phyloP scores from a whole-genome alignment of 2,329 filamentous ascomycete species.

The Sporothrix globosa region DNA sequence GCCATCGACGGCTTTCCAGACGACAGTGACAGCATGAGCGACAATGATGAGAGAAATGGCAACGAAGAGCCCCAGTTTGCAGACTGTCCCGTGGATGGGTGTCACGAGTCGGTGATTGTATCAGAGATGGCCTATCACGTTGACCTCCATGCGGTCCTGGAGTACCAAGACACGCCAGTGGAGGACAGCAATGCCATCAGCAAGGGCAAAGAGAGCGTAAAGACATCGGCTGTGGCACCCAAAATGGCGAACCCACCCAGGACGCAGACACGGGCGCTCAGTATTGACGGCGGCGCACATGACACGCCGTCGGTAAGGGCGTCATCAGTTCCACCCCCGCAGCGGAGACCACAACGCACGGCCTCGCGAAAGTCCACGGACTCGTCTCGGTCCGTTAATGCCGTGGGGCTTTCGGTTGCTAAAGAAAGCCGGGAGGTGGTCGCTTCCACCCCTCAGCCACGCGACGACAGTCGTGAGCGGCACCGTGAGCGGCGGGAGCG shows the following conservation, averaged over 20 bases:
- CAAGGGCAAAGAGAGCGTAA: constrained; percentile 1
- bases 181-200: not conserved
- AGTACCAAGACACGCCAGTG: constrained; percentile 41
- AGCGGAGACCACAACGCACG: not conserved
- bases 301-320: not conserved
- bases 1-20: constrained; percentile 1
- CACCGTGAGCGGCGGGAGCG: constrained; percentile 30
- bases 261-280: not conserved
- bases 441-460: not conserved
- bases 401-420: not conserved
- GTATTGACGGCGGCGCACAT: not conserved
- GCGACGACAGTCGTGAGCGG: not conserved
- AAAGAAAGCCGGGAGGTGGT: not conserved
- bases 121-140: constrained; percentile 61
- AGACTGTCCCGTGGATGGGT: constrained; percentile 59
- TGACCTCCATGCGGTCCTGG: constrained; percentile 58
- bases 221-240: not conserved
- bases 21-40: constrained; percentile 15
- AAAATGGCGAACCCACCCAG: not conserved
- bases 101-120: constrained; percentile 59
- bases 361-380: constrained; percentile 6
- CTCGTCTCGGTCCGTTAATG: not conserved
- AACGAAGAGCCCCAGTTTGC: constrained; percentile 46
- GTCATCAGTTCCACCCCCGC: not conserved
- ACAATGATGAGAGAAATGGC: constrained; percentile 34